Conservation (phyloP, 1,284 basidiomycete species). For the Ustilago tritici region DNA sequence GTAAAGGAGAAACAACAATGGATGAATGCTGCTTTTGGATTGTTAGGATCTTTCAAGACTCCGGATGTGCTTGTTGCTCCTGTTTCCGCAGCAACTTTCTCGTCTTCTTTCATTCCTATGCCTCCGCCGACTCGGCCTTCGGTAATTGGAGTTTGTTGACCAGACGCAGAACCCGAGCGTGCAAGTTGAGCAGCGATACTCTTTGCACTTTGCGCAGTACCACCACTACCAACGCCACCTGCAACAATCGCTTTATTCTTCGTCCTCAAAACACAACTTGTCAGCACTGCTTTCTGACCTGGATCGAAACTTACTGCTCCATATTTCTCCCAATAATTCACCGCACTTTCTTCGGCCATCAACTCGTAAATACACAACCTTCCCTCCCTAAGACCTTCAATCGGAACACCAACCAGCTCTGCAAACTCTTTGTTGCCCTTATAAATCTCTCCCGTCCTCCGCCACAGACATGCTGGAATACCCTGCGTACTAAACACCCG, state of each 20-base stretch:
- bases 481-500: constrained; percentile 82
- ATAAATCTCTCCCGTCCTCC: constrained; percentile 96
- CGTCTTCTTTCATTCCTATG: neutral
- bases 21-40: constrained; percentile 76
- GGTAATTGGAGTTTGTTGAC: constrained; percentile 16
- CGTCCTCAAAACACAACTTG: constrained; percentile 81
- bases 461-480: constrained; percentile 95
- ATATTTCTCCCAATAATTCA: constrained; percentile 89
- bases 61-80: constrained; percentile 34
- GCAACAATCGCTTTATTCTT: constrained; percentile 51
- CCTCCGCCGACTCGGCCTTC: neutral
- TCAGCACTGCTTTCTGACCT: constrained; percentile 85
- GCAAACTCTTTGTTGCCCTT: constrained; percentile 97
- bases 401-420: constrained; percentile 84
- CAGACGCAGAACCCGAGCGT: neutral
- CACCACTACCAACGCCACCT: constrained; percentile 7
- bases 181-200: constrained; percentile 22
- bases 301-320: constrained; percentile 78
- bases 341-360: constrained; percentile 80
- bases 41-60: constrained; percentile 47
- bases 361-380: constrained; percentile 96
- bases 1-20: constrained; percentile 97
- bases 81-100: constrained; percentile 19
- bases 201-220: neutral
- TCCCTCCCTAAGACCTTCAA: constrained; percentile 85